Base-by-base conservation (phyloP, 148 eudicot species). In the Polygonum maritimum region DNA sequence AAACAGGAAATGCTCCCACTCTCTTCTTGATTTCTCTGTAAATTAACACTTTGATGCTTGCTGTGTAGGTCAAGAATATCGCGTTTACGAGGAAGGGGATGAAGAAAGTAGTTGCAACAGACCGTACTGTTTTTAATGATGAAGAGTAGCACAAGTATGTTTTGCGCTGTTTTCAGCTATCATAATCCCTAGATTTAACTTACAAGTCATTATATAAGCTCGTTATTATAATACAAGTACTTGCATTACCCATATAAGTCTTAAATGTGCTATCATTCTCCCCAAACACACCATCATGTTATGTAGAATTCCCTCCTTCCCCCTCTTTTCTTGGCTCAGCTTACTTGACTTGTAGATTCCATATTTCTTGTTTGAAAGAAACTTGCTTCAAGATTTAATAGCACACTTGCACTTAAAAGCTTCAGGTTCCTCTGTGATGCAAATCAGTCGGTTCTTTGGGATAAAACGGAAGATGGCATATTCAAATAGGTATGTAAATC, bases 111-210 rank as follows among this genome's bases (percentile, higher is more conserved):
- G 54, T 63, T 71, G 72, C 82, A 52, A 81, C 86, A 48, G 98
- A 94, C 74, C 90, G 90, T 67, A 85, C 87, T 55, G 87, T 90
- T 40, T 92, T 94, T 78, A 82, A 94, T 78, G 98, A 94, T 83
- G 98, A 94, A 89, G 98, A 92, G 79, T 90, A 87, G 62, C 91
- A 97, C 36, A 81, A 97, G 98, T 94, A 87, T 69, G 86, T 76
- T 65, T 48, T 74, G 35, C 40, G 78, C 58, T 45, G 9, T 62
- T 72, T 69, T n/a, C 58, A 31, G 69, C 69, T 26, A 26, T 62
- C 39, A 62, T 26, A 31, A 54, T 54, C 60, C 60, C 60, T 14
- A 47, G 49, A 10, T 47, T 12, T 41, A 41, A 41, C 45, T 44
- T 44, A 44, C 9, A 6, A 48, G 49, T 12, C 49, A 48, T 48